Base-by-base conservation (phyloP, 768 basidiomycete species). In the Boletus speciosus region DNA sequence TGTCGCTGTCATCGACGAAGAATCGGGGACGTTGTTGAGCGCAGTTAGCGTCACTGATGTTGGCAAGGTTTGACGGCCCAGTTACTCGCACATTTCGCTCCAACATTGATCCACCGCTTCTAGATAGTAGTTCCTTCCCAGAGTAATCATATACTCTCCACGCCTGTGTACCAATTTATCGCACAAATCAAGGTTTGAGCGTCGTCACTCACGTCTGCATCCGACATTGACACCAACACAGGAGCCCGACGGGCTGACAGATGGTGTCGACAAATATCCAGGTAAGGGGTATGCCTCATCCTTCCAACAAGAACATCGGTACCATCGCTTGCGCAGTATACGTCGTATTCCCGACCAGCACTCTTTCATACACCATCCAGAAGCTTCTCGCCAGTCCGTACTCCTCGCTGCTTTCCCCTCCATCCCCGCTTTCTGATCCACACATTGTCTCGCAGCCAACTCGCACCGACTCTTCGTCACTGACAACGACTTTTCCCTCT, bases 1-100 rank as follows among this genome's bases (percentile, higher is more conserved):
- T 61, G 76, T 91, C 42, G 90, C 90, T 15, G 85, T 92, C 5
- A 66, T 88, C 5, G 86, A 89, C 43, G 84, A 85, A 45, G 83
- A 82, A 31, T 75, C 67, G 3, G 83, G 86, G 5, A 76, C 70
- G 42, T 68, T 92, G 51, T 68, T 88, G 51, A 88, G 90, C 55
- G 86, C 88, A 3, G 83, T 91, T 36, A 90, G 87, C 64, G 90
- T 90, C 5, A 91, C 88, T 6, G 90, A 93, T 65, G 76, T 93
- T 36, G 88, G 88, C 50, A 85, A 82, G 77, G 88, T 86, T 58
- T 35, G 66, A 62, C 27, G 21, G 23, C 3, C 14, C 16, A 3
- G 4, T n/a, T 12, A 34, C 25, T 12, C 19, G 14, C 10, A 25
- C 11, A 23, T n/a, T 7, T 40, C 29, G 11, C 32, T 32, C 19